Percentiles rank a stretch among this genome's conserved stretches.
Conservation (phyloP, 1,139 yeast genomes). For the Yamadazyma oceani region DNA sequence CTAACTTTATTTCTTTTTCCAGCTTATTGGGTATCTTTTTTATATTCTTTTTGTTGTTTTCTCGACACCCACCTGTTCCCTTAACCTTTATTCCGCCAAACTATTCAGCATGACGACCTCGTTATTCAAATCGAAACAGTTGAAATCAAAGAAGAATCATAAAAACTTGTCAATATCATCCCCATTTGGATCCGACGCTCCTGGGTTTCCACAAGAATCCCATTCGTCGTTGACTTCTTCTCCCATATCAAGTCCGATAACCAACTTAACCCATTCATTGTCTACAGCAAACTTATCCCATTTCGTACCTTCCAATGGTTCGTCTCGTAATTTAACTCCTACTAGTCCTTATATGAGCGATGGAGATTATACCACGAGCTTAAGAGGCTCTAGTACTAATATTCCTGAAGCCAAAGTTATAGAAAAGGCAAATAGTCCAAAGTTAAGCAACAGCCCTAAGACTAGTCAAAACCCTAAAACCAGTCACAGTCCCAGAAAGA, state of each 20-base stretch:
- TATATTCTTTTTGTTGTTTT: not conserved
- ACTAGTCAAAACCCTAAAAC: not conserved
- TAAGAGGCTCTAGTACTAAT: not conserved
- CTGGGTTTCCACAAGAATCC: not conserved
- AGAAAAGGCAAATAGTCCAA: not conserved
- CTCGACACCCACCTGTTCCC: not conserved
- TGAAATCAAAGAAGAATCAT: slow-evolving; percentile 28
- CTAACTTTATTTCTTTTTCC: not conserved
- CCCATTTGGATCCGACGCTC: slow-evolving; percentile 17
- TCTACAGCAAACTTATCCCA: not conserved
- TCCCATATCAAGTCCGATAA: not conserved
- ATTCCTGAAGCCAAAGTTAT: not conserved
- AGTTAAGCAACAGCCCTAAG: not conserved
- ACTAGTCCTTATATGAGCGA: not conserved
- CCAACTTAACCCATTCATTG: not conserved
- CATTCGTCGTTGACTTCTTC: not conserved
- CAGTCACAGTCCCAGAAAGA: not conserved
- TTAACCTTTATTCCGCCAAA: not conserved
- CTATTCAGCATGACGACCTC: slow-evolving; percentile 24
- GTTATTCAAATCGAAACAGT: slow-evolving; percentile 30
- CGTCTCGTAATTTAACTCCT: not conserved
- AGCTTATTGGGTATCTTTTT: not conserved
- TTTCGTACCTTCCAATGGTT: not conserved
- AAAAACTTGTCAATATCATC: slow-evolving; percentile 31
- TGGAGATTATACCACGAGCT: not conserved